Evolutionary conservation across 495 filamentous ascomycete species (phyloP).

Genomic region (Aspergillus indologenus): DNA sequence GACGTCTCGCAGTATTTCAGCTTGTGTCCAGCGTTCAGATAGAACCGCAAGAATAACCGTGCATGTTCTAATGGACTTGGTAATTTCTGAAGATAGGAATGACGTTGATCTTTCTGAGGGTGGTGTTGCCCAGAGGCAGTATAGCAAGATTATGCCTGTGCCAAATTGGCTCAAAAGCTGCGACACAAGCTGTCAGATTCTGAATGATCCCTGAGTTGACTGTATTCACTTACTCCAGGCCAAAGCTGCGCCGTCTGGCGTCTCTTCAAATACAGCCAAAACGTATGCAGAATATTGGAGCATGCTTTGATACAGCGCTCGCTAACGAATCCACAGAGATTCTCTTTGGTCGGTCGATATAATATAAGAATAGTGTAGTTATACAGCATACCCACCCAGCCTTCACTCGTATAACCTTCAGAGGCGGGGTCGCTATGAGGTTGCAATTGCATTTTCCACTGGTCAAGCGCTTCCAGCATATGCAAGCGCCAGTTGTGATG

Average conservation of each 20-base stretch:
- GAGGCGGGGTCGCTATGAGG: constrained; percentile 16
- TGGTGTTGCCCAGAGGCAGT: constrained; percentile 26
- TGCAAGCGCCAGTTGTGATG: constrained; percentile 19
- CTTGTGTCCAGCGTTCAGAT: constrained; percentile 21
- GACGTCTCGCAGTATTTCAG: constrained; percentile 22
- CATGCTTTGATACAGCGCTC: constrained; percentile 18
- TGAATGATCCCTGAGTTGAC: not conserved
- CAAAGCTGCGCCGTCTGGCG: constrained; percentile 24
- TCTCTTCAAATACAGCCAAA: constrained; percentile 23
- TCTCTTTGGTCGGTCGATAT: constrained; percentile 19
- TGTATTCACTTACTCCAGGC: constrained; percentile 19
- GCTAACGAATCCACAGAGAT: constrained; percentile 11
- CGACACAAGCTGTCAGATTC: not conserved
- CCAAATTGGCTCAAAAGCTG: constrained; percentile 25
- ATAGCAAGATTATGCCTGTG: constrained; percentile 21
- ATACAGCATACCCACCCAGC: constrained; percentile 26
- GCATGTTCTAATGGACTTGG: constrained; percentile 18
- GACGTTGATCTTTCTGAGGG: constrained; percentile 3
- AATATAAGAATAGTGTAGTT: constrained; percentile 22
- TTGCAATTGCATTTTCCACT: constrained; percentile 20
- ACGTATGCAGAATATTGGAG: constrained; percentile 17
- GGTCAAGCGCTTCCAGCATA: constrained; percentile 18
- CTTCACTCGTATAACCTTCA: constrained; percentile 20
- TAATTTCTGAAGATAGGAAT: constrained; percentile 10
- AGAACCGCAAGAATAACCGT: constrained; percentile 20